Percentiles rank a stretch among this genome's conserved stretches.
Conservation (phyloP, 2,329 filamentous ascomycete species). For the Ophiocordyceps camponoti-saundersi region DNA sequence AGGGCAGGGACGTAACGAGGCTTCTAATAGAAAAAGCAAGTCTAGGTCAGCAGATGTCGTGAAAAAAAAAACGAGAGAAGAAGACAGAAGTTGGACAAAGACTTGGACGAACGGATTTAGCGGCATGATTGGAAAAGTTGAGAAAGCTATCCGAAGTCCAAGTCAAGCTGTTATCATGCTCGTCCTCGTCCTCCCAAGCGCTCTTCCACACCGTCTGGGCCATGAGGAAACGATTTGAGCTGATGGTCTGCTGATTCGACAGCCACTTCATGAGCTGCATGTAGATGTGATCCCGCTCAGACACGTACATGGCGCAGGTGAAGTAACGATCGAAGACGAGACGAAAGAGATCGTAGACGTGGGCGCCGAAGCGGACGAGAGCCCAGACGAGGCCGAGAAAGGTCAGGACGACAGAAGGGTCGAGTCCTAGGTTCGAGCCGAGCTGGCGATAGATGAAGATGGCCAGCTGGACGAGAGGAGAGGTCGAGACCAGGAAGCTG, state of each 20-base stretch:
- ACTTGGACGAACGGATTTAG: slow-evolving; percentile 27
- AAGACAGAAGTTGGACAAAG: too few species aligned
- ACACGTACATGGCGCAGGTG: slow-evolving; percentile 34
- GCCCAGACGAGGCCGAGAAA: slow-evolving; percentile 30
- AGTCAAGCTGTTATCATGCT: slow-evolving; percentile 4
- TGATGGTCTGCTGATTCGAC: slow-evolving; percentile 31
- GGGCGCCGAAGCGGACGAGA: slow-evolving; percentile 16
- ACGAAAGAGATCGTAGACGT: slow-evolving; percentile 16
- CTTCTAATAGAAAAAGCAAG: slow-evolving; percentile 11
- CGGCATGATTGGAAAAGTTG: slow-evolving; percentile 42
- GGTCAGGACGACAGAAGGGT: slow-evolving; percentile 29
- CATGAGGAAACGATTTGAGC: slow-evolving; percentile 32
- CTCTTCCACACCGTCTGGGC: slow-evolving; percentile 37
- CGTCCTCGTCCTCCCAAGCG: slow-evolving; percentile 38
- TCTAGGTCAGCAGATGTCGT: background rate
- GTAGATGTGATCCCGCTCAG: slow-evolving; percentile 40
- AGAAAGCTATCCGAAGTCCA: slow-evolving; percentile 20
- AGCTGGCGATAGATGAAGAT: slow-evolving; percentile 28
- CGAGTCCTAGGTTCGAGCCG: slow-evolving; percentile 26
- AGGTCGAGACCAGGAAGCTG: slow-evolving; percentile 25
- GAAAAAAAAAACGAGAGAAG: background rate
- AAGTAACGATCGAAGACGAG: slow-evolving; percentile 25
- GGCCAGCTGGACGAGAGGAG: slow-evolving; percentile 22
- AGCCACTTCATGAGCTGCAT: slow-evolving; percentile 41
- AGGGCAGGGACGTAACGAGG: slow-evolving; percentile 37